Conservation (phyloP, 2,329 filamentous ascomycete species). For the Penicillium freii region DNA sequence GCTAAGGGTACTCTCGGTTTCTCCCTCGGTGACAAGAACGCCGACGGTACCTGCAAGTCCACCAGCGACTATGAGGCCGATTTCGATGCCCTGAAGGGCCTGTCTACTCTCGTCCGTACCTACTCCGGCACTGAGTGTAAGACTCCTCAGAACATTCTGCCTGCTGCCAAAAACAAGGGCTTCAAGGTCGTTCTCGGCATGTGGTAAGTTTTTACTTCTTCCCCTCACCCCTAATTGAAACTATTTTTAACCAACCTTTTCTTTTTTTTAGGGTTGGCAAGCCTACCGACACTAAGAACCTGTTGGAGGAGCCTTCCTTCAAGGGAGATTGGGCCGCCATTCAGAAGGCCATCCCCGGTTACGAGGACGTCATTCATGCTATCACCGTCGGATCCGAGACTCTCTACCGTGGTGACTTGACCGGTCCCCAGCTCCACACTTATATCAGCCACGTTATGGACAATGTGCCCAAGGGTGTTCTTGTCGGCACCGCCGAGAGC, state of each 20-base stretch:
- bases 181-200: constrained; percentile 70
- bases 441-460: constrained; percentile 63
- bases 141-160: constrained; percentile 60
- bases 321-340: constrained; percentile 60
- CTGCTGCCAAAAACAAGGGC: constrained; percentile 62
- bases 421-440: constrained; percentile 56
- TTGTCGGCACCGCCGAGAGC: constrained; percentile 66
- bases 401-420: constrained; percentile 67
- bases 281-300: constrained; percentile 41
- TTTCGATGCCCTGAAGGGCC: constrained; percentile 58
- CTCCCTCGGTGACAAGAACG: constrained; percentile 63
- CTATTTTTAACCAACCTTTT: neutral
- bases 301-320: constrained; percentile 49
- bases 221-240: neutral
- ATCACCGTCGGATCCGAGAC: constrained; percentile 71
- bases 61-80: constrained; percentile 63
- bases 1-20: constrained; percentile 62
- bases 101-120: constrained; percentile 60
- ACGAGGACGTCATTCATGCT: constrained; percentile 61
- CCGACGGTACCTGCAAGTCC: constrained; percentile 62
- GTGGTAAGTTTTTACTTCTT: constrained; percentile 52
- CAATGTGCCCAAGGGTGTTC: constrained; percentile 52
- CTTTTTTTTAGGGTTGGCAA: constrained; percentile 19
- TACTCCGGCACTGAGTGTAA: constrained; percentile 68
- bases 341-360: constrained; percentile 42